Evolutionary conservation across 371 early-diverging fungal genomes (phyloP).

Genomic region (Saksenaea oblongispora): DNA sequence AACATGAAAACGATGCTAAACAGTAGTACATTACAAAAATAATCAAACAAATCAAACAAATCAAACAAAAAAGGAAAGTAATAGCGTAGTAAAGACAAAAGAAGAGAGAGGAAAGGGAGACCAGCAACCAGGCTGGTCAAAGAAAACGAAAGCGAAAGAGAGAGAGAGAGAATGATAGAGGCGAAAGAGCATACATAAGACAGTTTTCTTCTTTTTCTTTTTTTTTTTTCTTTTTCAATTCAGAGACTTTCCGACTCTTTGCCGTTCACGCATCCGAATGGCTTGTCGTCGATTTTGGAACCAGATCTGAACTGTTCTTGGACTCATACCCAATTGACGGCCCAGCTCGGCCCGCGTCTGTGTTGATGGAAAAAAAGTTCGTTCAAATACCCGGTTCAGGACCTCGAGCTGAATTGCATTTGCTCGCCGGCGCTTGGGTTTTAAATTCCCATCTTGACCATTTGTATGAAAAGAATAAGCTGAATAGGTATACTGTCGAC

Average conservation of each 20-base stretch:
- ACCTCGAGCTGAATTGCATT: constrained; percentile 51
- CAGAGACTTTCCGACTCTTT: constrained; percentile 16
- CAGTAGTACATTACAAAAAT: neutral
- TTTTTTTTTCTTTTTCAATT: neutral
- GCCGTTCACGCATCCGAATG: constrained; percentile 53
- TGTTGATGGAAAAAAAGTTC: constrained; percentile 61
- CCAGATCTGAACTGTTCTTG: constrained; percentile 88
- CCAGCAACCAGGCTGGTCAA: neutral
- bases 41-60: neutral
- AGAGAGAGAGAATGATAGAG: neutral
- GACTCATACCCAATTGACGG: constrained; percentile 81
- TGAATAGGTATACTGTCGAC: constrained; percentile 14
- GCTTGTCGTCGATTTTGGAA: constrained; percentile 90
- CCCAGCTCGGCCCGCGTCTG: constrained; percentile 82
- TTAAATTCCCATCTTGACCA: constrained; percentile 12
- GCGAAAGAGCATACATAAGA: neutral
- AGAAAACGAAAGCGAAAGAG: neutral
- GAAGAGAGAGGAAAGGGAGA: neutral
- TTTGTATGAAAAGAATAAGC: neutral
- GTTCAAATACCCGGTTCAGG: constrained; percentile 53
- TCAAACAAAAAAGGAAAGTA: neutral
- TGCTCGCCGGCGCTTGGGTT: constrained; percentile 48
- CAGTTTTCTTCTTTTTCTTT: neutral
- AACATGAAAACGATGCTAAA: neutral
- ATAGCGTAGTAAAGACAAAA: neutral